These are phyloP conservation scores for Eimeria falciformis DNA, from an alignment of 169 alveolate species.

Conservation along the genomic window DNA sequence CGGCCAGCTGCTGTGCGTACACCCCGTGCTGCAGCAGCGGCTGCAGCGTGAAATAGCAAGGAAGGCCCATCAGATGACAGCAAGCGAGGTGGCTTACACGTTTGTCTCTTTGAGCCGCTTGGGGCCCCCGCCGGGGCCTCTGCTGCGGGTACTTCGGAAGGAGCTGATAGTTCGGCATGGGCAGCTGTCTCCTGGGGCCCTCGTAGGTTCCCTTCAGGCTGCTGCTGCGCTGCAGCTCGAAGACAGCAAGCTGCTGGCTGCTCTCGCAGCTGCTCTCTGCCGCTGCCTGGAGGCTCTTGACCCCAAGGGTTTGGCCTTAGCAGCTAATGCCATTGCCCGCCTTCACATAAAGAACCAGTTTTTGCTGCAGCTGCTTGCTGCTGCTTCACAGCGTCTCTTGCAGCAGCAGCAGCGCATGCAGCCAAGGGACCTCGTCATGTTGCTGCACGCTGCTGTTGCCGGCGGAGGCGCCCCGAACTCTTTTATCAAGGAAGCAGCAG, in stretches of 20 bases:
- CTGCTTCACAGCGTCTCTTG: conserved; percentile 18
- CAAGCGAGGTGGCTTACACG: neutral
- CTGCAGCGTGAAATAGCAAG: conserved; percentile 10
- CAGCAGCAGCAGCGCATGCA: conserved; percentile 29
- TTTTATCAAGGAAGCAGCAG: conserved; percentile 9
- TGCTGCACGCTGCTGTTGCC: conserved; percentile 20
- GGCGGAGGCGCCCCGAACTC: neutral
- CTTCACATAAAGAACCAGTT: neutral
- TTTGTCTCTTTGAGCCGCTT: conserved; percentile 1
- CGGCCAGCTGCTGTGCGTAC: conserved; percentile 34
- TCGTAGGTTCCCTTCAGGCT: neutral
- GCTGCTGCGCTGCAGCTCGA: conserved; percentile 27
- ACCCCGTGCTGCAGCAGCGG: conserved; percentile 39
- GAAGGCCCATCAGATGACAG: neutral
- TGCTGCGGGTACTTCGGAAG: conserved; percentile 6
- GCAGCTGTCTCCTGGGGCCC: conserved; percentile 1
- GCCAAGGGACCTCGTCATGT: conserved; percentile 16
- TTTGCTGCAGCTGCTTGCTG: conserved; percentile 10
- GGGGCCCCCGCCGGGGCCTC: conserved; percentile 37
- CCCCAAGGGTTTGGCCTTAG: conserved; percentile 10
- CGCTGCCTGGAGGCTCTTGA: neutral
- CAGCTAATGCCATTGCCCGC: conserved; percentile 1
- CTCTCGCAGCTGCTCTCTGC: conserved; percentile 23
- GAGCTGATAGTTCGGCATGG: neutral
- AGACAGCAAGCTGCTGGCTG: conserved; percentile 21